A percentile compares a stretch with the other conserved stretches of the same genome.
Conservation (phyloP, 2,329 filamentous ascomycete genomes). For the Colletotrichum sp. region DNA sequence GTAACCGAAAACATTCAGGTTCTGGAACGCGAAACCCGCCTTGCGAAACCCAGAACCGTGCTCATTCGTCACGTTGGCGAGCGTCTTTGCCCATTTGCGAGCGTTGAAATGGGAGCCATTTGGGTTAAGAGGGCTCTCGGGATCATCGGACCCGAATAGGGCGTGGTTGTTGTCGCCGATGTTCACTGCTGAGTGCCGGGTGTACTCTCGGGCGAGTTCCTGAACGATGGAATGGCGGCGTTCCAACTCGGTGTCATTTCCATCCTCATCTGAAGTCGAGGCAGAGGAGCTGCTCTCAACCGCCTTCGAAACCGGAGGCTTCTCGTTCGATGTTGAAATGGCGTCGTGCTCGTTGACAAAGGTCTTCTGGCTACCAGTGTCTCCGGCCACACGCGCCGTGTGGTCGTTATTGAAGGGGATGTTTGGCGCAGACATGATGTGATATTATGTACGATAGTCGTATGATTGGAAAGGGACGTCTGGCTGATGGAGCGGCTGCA, state of each 20-base stretch:
- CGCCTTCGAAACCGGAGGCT: neutral
- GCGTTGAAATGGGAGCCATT: conserved; percentile 53
- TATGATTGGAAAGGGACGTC: neutral
- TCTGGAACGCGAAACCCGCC: conserved; percentile 41
- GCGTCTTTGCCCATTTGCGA: conserved; percentile 39
- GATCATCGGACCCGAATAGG: no score
- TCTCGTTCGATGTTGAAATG: neutral
- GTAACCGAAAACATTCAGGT: conserved; percentile 48
- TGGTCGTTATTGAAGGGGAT: neutral
- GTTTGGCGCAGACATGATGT: neutral
- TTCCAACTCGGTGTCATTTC: conserved; percentile 20
- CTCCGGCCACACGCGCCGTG: neutral
- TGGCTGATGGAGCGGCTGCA: conserved; percentile 17
- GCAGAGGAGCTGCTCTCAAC: neutral
- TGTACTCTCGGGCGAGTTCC: conserved; percentile 26
- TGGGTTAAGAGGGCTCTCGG: conserved; percentile 57
- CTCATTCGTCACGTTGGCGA: conserved; percentile 27
- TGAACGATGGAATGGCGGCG: conserved; percentile 25
- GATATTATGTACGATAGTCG: neutral
- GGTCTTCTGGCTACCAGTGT: conserved; percentile 19
- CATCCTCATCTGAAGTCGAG: conserved; percentile 2
- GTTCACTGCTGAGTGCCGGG: conserved; percentile 20
- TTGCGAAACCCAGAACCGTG: conserved; percentile 30
- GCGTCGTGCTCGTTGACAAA: conserved; percentile 10
- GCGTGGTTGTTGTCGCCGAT: conserved; percentile 26